Evolutionary conservation across 257 asterid species (phyloP), one percentile per base, ranked within the genome.

Genomic region (Salvia rosmarinus): DNA sequence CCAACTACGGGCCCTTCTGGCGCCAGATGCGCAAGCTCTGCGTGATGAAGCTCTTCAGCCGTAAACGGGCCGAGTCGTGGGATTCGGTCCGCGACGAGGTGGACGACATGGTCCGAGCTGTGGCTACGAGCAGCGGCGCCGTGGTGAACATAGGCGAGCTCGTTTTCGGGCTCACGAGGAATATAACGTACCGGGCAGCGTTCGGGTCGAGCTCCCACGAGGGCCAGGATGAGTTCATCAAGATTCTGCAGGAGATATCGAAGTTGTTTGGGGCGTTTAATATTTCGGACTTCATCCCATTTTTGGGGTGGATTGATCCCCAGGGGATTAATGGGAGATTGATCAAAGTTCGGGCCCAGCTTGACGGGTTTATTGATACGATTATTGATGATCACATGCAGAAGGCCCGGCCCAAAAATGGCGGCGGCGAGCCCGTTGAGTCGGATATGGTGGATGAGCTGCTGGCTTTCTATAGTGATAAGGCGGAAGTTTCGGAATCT

Each of bases 1-100:
- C 97, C 6, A 84, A 92, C 61, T 92, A 92, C 79, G 98, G 98
- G 14, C 97, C 97, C 0, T 92, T 90, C 61, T 92, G 98, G 98
- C 90, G 98, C 43, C 95, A 93, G 70, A 90, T 93, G 98, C 81
- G 98, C 5, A 93, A 93, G 71, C 83, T 93, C 8, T 88, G 97
- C 21, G 97, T 93, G 9, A 86, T 87, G 87, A 93, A 93, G 77
- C 87, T 93, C 13, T 93, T 93, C 65, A 93, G 98, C 71, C 89
- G 97, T 0, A 88, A 80, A 40, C 75, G 98, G 76, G 94, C 97
- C 35, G 96, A 88, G 89, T 90, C 98, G 0, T 93, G 98, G 98
- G 95, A 85, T 79, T 87, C 98, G 0, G 98, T 93, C 17, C 85
- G 97, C 0, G 97, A 85, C 19, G 96, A 88, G 77, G 97, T 89